Evolutionary conservation across 2,329 filamentous ascomycete species (phyloP), one percentile per base, ranked within the genome.

Genomic region (Ustilaginoidea virens): DNA sequence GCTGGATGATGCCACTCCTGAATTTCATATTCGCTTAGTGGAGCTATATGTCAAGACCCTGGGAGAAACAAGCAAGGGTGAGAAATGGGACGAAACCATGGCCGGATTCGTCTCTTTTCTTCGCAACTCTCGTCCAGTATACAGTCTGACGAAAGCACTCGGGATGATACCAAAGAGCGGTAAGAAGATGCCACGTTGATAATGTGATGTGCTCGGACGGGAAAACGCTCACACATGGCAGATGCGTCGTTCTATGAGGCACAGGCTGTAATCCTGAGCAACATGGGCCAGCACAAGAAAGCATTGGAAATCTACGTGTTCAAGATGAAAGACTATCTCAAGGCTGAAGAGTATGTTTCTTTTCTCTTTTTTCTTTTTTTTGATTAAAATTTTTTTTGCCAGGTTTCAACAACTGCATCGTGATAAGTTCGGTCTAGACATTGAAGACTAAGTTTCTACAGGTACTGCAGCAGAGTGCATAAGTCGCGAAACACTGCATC

Each of bases 231-330:
- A 20, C 2, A 12, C 12, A 17, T n/a, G 25, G 17, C 38, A 87
- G 83, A 94, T 48, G 63, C 85, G 0, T 64, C 71, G 3, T 94
- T 94, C 44, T 92, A 80, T 51, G 87, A 96, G 49, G 74, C 83
- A 2, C 75, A 87, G 36, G 90, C 90, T 5, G 77, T 96, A 25
- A 76, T 96, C 13, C 69, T 96, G 22, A 85, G 82, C 52, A 92
- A 90, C 42, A 93, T 96, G 81, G 83, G 82, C 5, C 79, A 87
- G 43, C 86, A 98, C 56, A 86, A 83, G 47, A 85, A 96, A 53
- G 90, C 90, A 0, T 60, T 98, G n/a, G 80, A 90, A 48, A 93
- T 98, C 29, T 98, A 93, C 49, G 87, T 96, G 17, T 98, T 94
- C 56, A 90, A 87, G 51, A 70, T 98, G 51, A 61, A 80, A 40